Base-by-base conservation (phyloP, 345 rosid genomes). In the Hibiscus mutabilis region DNA sequence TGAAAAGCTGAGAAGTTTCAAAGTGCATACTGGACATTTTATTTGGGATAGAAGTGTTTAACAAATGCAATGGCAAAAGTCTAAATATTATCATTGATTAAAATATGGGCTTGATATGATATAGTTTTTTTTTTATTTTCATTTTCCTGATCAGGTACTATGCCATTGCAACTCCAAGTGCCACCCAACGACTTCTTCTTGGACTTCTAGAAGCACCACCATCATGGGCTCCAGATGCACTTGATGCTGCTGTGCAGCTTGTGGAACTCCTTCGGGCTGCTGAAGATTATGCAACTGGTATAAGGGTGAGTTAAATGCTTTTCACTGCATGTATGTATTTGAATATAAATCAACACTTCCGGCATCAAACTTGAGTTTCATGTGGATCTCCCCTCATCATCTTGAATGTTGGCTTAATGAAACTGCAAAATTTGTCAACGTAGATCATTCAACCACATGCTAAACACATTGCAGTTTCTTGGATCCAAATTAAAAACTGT, bases 191-290 rank as follows among this genome's bases (percentile, higher is more conserved):
- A 73, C 93, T 94, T 76, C 97, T 94, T 74, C 86, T 94, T 79
- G 98, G 98, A 80, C 97, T 94, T 70, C 78, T 94, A 27, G 98
- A 94, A 86, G 98, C 98, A 60, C 98, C 97, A 0, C 98, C 98
- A 12, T 94, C 98, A 4, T 94, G 98, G 98, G 98, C 98, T 64
- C 97, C 98, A 2, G 98, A 94, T 85, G 98, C 98, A 63, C 97
- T 94, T 67, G 98, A 94, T 88, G 98, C 98, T 76, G 97, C 98
- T 61, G 98, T 94, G 37, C 98, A 94, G 83, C 98, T 94, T 71
- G 97, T 94, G 78, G 98, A 94, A 82, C 96, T 94, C 66, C 98
- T 94, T 66, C 92, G 96, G 60, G 98, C 97, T 60, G 96, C 98
- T 11, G 98, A 94, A 77, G 98, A 94, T 79, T 91, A 94, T 77